A percentile compares a stretch with the other conserved stretches of the same genome.
These are phyloP conservation scores for Penicillium sp. DNA, from an alignment of 2,329 filamentous ascomycete species.

Conservation along the genomic window DNA sequence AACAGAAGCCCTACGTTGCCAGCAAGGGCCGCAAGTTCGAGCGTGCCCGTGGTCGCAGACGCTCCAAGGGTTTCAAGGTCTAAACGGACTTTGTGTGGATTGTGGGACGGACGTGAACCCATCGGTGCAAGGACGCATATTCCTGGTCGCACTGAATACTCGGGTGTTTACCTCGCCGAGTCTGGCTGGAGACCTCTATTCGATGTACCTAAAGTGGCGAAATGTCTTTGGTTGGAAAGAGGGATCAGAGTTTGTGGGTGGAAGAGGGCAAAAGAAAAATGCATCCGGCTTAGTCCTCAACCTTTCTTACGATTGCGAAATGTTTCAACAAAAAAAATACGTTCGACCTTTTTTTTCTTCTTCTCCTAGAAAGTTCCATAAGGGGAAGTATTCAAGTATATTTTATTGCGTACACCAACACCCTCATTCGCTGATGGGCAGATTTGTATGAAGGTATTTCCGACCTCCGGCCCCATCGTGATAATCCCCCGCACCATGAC, in stretches of 20 bases:
- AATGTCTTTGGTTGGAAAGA: conserved; percentile 31
- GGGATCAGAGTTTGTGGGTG: conserved; percentile 32
- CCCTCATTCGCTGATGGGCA: conserved; percentile 40
- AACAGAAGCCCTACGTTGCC: conserved; percentile 90
- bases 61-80: conserved; percentile 99
- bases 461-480: conserved; percentile 58
- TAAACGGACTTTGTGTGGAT: conserved; percentile 63
- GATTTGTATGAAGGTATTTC: conserved; percentile 62
- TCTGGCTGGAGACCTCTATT: conserved; percentile 31
- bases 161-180: conserved; percentile 28
- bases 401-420: conserved; percentile 1
- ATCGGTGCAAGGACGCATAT: conserved; percentile 24
- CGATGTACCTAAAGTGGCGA: conserved; percentile 34
- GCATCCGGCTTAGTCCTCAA: conserved; percentile 38
- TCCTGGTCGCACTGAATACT: conserved; percentile 19
- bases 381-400: not conserved
- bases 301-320: conserved; percentile 35
- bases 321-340: conserved; percentile 31
- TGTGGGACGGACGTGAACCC: conserved; percentile 23
- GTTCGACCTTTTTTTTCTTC: conserved; percentile 16
- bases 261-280: conserved; percentile 38
- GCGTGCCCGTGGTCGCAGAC: conserved; percentile 96
- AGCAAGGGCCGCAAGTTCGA: conserved; percentile 99
- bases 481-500: conserved; percentile 82
- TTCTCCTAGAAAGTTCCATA: conserved; percentile 2